phyloP scores from a whole-genome alignment of 345 rosid species.

The Linum usitatissimum region DNA sequence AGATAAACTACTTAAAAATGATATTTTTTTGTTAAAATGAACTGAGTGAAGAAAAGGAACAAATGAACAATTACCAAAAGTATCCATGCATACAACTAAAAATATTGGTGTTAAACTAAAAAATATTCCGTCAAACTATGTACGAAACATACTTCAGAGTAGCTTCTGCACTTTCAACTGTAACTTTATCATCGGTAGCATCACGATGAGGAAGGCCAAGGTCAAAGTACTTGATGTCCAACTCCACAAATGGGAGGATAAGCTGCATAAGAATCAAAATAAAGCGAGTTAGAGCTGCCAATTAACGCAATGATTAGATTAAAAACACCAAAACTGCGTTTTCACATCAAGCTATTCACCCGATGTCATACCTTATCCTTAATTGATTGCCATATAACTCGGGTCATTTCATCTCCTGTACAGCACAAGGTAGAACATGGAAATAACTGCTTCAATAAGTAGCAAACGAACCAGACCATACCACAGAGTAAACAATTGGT shows the following conservation, averaged over 20 bases:
- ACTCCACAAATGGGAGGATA: constrained; percentile 65
- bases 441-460: background rate
- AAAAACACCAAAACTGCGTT: background rate
- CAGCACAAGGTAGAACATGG: background rate
- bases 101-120: background rate
- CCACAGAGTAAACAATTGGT: background rate
- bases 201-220: constrained; percentile 57
- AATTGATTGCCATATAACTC: constrained; percentile 84
- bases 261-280: constrained; percentile 41
- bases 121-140: background rate
- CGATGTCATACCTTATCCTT: constrained; percentile 69
- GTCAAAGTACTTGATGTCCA: constrained; percentile 65
- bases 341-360: no score
- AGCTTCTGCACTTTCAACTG: constrained; percentile 57
- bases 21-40: no score
- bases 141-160: constrained; percentile 48
- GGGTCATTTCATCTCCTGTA: constrained; percentile 97
- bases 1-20: no score
- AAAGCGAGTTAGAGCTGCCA: no score
- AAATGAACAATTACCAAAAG: no score
- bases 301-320: background rate
- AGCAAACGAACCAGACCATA: constrained; percentile 5
- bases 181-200: constrained; percentile 57
- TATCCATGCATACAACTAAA: no score
- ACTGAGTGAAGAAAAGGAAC: no score